Evolutionary conservation across 73 alveolate species (phyloP).

Genomic region (Paramecium biaurelia): DNA sequence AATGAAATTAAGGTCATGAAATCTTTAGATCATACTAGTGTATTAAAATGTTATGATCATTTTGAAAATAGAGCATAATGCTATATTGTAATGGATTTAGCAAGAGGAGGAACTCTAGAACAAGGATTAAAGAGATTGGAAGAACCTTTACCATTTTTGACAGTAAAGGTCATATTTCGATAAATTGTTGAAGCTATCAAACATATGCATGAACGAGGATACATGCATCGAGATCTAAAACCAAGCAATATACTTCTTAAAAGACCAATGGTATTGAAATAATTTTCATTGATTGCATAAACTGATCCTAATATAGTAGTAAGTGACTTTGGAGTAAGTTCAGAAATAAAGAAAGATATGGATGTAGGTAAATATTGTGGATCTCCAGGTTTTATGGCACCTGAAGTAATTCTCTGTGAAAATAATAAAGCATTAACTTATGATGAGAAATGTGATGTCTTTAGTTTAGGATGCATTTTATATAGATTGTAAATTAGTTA

Average conservation of each 20-base stretch:
- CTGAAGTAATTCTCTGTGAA: conserved; percentile 1
- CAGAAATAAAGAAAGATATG: background rate
- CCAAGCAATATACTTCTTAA: conserved; percentile 2
- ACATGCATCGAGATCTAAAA: conserved; percentile 43
- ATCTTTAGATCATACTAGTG: background rate
- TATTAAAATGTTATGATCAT: background rate
- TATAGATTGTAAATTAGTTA: background rate
- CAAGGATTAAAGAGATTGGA: background rate
- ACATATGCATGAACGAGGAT: conserved; percentile 19
- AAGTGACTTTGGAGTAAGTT: conserved; percentile 35
- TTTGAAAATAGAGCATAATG: conserved; percentile 27
- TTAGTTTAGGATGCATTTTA: conserved; percentile 30
- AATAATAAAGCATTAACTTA: background rate
- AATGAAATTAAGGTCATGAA: conserved; percentile 1
- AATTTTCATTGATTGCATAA: background rate
- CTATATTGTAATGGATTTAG: background rate
- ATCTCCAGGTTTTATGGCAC: conserved; percentile 38
- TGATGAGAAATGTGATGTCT: conserved; percentile 15
- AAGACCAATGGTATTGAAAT: background rate
- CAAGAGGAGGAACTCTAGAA: conserved; percentile 33
- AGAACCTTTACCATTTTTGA: conserved; percentile 16
- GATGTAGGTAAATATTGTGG: conserved; percentile 8
- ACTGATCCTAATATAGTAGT: background rate
- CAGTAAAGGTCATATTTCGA: conserved; percentile 5
- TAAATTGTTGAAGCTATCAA: conserved; percentile 16